Evolutionary conservation across 164 flowering plant species (phyloP), one percentile per base, ranked within the genome.

Genomic region (Echeveria elegans): DNA sequence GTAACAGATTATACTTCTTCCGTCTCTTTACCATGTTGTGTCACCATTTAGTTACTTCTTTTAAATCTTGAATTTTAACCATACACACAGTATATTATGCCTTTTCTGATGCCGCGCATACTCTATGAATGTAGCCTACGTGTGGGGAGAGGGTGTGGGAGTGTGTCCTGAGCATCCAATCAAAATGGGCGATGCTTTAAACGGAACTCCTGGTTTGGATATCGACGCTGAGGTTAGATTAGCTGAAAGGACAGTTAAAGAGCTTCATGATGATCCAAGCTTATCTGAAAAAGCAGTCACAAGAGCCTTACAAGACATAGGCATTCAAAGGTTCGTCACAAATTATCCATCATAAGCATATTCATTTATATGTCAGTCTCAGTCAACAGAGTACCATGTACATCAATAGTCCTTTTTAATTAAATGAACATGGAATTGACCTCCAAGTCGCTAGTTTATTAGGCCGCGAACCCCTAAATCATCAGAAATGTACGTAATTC

Each of bases 131-230:
- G 12, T 45, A 67, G 69, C 69, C 58, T 67, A 67, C 24, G 69
- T 67, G 28, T 29, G 50, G 31, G 69, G 69, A 7, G 69, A 67
- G 38, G n/a, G 45, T 11, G 69, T 24, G 11, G 69, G 69, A 8
- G 40, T 67, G 15, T 50, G 56, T 21, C 26, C 29, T 2, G 69
- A 67, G 62, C 56, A 21, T 29, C 18, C 69, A 1, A 52, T 50
- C 48, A 11, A 67, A 31, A 67, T 53, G 69, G 69, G 69, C 3
- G 43, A 67, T 23, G 10, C 65, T 19, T 36, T 62, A 32, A 62
- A 62, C 30, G 65, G 65, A 62, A 19, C 65, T 5, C 36, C 62
- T 32, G 47, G 31, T 0, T 50, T 67, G 40, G 63, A 67, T 38
- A 48, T 67, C 26, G 69, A 67, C 15, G 47, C 10, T n/a, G 69